Evolutionary conservation across 2,329 filamentous ascomycete genomes (phyloP), one percentile per base, ranked within the genome.

Genomic region (Alternaria metachromatica): DNA sequence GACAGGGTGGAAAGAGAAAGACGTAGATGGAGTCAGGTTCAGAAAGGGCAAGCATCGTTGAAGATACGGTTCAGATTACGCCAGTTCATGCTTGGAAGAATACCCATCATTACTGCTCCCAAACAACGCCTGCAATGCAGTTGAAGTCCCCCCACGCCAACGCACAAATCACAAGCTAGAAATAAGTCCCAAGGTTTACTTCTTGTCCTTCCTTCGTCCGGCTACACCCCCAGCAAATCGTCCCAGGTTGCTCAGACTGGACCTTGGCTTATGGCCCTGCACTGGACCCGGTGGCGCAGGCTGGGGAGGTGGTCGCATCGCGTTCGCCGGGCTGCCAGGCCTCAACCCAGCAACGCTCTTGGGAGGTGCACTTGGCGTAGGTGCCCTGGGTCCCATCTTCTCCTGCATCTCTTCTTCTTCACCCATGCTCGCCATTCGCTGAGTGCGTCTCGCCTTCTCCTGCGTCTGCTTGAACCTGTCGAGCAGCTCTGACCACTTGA

Each of bases 391-490:
- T 0, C 64, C 21, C 58, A 78, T 75, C 55, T 73, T 75, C 67
- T 76, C 78, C 58, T 74, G 67, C 10, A 74, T 65, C 8, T 76
- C 72, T 41, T 71, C 64, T 8, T 80, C 78, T 25, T 79, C 78
- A 9, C 77, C 79, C 57, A 79, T 75, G 65, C 83, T 78, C 0
- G 80, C 79, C 65, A 82, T 80, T 63, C 89, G 84, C 74, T 93
- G 90, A 12, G 88, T 85, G 57, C 93, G 87, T 58, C 94, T 87
- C 6, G 94, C 92, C 64, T 89, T 89, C 71, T 99, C 96, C 76
- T 99, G 96, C 2, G 96, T 95, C 56, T 87, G 88, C 70, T 92
- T 92, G 82, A 99, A 99, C 76, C 97, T 97, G 68, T 99, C 96
- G 6, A 99, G 86, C 37, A 99, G 85, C 72, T 99, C 96, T 3